phyloP scores from a whole-genome alignment of 106 monocot species.

The Dendrobium catenatum region DNA sequence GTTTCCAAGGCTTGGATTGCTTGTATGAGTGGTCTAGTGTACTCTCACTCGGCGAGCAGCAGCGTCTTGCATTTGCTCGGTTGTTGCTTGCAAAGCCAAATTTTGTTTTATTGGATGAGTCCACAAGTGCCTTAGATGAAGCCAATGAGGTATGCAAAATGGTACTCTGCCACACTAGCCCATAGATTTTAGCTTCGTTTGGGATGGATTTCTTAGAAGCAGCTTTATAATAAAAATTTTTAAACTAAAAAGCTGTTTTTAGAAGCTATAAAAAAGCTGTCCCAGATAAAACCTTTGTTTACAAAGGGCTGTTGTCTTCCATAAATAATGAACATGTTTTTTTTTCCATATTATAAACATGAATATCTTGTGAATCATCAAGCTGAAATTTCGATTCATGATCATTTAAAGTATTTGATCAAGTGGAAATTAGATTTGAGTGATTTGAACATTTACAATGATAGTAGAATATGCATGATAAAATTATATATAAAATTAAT shows the following conservation, averaged over 20 bases:
- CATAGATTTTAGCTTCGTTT: background rate
- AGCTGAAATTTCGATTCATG: background rate
- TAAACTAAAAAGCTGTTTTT: no score
- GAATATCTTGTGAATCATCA: background rate
- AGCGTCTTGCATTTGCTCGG: conserved; percentile 85
- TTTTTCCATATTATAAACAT: background rate
- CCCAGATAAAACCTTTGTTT: no score
- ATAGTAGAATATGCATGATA: background rate
- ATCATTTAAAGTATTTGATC: background rate
- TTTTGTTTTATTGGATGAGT: conserved; percentile 67
- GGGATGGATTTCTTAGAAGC: no score
- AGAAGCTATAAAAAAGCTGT: no score
- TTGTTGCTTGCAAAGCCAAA: conserved; percentile 59
- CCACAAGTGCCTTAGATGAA: conserved; percentile 84
- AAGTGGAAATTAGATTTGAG: background rate
- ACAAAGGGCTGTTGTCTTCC: no score
- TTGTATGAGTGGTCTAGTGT: conserved; percentile 62
- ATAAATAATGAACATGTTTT: no score
- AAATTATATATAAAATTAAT: background rate
- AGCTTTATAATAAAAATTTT: no score
- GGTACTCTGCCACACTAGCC: background rate
- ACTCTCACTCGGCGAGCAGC: conserved; percentile 88
- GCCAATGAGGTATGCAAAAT: conserved; percentile 51
- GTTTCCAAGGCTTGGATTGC: conserved; percentile 69
- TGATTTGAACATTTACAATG: background rate